Base-by-base conservation (phyloP, 2,329 filamentous ascomycete species). In the Aspergillus sp. region DNA sequence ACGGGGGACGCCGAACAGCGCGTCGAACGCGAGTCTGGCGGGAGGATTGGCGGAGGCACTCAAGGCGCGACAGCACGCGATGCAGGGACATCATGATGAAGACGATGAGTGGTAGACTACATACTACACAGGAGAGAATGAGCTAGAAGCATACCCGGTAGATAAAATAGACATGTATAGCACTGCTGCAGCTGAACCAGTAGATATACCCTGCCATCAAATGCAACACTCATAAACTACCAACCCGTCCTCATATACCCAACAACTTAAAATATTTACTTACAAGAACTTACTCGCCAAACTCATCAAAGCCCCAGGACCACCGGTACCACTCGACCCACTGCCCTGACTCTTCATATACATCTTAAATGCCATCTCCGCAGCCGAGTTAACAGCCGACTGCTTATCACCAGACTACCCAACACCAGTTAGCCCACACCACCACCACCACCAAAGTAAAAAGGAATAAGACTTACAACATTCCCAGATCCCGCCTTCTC, bases 321-420 rank as follows among this genome's bases (percentile, higher is more conserved):
- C 79, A 44, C 79, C 78, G n/a, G 76, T 75, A 1, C 77, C 76
- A 21, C 77, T 70, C n/a, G 78, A 75, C 38, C 81, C 79, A 64
- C 82, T 76, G 19, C 83, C 84, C 73, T 92, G 84, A 68, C 84
- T 87, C 85, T 96, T 93, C 81, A 96, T 80, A 77, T 93, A 96
- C 86, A 96, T 90, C 84, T 96, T 92, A 69, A 96, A 77, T 2
- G 92, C 93, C 84, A 91, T 89, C 82, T 96, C 88, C 1, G 88
- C 92, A 3, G 93, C 93, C 75, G 88, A 82, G 73, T 90, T 87
- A 50, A 97, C 81, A 53, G 87, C 91, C 51, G 87, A 88, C 77
- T 96, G 87, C 84, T 96, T 96, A 77, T 86, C 90, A 5, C 89
- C 85, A 25, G 83, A 64, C 76, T 78, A 57, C 2, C 15, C 30